A percentile compares a stretch with the other conserved stretches of the same genome.
These are phyloP conservation scores for Elasticomyces elasticus DNA, from an alignment of 495 filamentous ascomycete species.

Conservation along the genomic window DNA sequence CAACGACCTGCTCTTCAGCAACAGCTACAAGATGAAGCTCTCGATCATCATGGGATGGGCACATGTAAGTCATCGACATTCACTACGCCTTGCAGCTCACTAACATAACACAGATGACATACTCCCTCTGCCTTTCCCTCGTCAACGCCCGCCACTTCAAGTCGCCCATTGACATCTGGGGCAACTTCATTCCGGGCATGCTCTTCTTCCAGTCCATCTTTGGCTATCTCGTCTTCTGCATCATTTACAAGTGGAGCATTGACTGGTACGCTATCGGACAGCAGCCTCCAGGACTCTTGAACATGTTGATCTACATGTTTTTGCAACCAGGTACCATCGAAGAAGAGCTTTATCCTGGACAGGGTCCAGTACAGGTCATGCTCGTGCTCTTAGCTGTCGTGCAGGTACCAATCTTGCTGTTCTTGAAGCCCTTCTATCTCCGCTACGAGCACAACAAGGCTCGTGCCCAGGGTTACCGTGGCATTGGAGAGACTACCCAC, in stretches of 20 bases:
- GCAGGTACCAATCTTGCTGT: constrained; percentile 82
- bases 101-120: constrained; percentile 62
- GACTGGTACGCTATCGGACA: constrained; percentile 64
- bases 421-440: constrained; percentile 91
- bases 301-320: constrained; percentile 99
- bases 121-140: constrained; percentile 84
- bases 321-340: constrained; percentile 70
- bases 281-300: constrained; percentile 75
- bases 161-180: constrained; percentile 85
- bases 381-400: constrained; percentile 73
- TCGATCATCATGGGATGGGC: constrained; percentile 91
- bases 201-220: constrained; percentile 99
- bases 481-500: constrained; percentile 74
- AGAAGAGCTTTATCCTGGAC: constrained; percentile 63
- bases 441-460: constrained; percentile 86
- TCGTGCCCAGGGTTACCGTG: constrained; percentile 78
- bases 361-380: constrained; percentile 60
- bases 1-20: constrained; percentile 85
- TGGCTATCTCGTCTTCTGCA: constrained; percentile 85
- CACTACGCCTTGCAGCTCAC: not conserved
- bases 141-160: constrained; percentile 93
- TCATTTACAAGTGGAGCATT: constrained; percentile 93
- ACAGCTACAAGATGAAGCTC: constrained; percentile 99
- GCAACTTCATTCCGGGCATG: constrained; percentile 95
- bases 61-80: constrained; percentile 46